phyloP scores from a whole-genome alignment of 352 stramenopile species.

The Stramenopiles sp. region DNA sequence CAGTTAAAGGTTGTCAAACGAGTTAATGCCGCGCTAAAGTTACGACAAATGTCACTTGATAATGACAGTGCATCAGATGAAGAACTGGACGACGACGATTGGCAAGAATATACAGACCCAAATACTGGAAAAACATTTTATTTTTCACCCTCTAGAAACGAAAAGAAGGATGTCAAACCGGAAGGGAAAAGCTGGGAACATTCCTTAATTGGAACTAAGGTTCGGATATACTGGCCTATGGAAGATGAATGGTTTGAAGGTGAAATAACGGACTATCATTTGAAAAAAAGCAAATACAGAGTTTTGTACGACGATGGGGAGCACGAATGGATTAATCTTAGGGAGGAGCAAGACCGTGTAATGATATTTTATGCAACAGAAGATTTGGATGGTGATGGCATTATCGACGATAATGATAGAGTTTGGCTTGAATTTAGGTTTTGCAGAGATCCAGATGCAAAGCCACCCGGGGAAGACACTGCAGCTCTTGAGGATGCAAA shows the following conservation, averaged over 20 bases:
- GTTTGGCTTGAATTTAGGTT: neutral
- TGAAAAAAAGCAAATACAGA: slow-evolving; percentile 21
- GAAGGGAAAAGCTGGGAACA: slow-evolving; percentile 38
- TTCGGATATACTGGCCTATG: slow-evolving; percentile 44
- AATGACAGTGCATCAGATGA: neutral
- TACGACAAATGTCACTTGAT: neutral
- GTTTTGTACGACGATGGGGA: slow-evolving; percentile 25
- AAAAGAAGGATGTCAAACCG: slow-evolving; percentile 38
- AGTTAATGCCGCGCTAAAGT: neutral
- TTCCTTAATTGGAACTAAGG: slow-evolving; percentile 36
- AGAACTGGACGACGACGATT: slow-evolving; percentile 37
- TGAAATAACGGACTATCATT: slow-evolving; percentile 21
- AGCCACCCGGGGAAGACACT: neutral
- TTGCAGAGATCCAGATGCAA: neutral
- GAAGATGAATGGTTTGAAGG: slow-evolving; percentile 38
- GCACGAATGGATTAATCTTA: slow-evolving; percentile 25
- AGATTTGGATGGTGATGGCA: slow-evolving; percentile 13
- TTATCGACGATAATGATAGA: neutral
- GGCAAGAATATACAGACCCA: slow-evolving; percentile 41
- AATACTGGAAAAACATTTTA: slow-evolving; percentile 39
- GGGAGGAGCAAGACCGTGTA: slow-evolving; percentile 15
- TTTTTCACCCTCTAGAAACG: slow-evolving; percentile 47
- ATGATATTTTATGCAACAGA: slow-evolving; percentile 20
- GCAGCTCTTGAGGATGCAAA: neutral
- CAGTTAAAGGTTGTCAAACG: neutral